These are phyloP conservation scores for Diaporthe citrichinensis DNA, from an alignment of 2,329 filamentous ascomycete genomes.

Conservation along the genomic window DNA sequence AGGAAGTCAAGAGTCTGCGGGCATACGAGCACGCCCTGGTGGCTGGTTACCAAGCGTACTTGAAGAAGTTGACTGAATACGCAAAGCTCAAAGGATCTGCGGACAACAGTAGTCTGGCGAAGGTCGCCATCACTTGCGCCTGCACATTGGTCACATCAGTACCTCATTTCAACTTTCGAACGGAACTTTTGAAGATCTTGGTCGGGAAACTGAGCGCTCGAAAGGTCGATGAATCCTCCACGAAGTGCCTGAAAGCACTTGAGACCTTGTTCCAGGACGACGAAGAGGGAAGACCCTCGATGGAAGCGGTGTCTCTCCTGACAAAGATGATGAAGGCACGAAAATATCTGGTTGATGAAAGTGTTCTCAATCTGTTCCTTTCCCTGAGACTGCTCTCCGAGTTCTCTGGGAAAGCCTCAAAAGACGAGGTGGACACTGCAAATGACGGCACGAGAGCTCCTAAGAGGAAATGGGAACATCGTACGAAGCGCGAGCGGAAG, in stretches of 20 bases:
- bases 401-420: constrained; percentile 87
- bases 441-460: constrained; percentile 66
- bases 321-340: constrained; percentile 96
- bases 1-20: constrained; percentile 87
- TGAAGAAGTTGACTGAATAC: constrained; percentile 80
- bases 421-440: constrained; percentile 76
- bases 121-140: constrained; percentile 86
- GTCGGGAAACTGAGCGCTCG: constrained; percentile 85
- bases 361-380: constrained; percentile 90
- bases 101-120: constrained; percentile 70
- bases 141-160: constrained; percentile 85
- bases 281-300: constrained; percentile 88
- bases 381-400: constrained; percentile 90
- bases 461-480: constrained; percentile 85
- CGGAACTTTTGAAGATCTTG: constrained; percentile 88
- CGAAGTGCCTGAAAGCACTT: constrained; percentile 82
- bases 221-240: constrained; percentile 80
- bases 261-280: constrained; percentile 88
- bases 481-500: constrained; percentile 91
- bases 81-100: constrained; percentile 67
- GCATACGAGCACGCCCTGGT: constrained; percentile 91
- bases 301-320: constrained; percentile 87
- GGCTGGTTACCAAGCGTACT: constrained; percentile 85
- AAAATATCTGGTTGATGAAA: constrained; percentile 87
- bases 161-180: constrained; percentile 97